Base-by-base conservation (phyloP, 352 stramenopile species). In the Peronospora farinosa region DNA sequence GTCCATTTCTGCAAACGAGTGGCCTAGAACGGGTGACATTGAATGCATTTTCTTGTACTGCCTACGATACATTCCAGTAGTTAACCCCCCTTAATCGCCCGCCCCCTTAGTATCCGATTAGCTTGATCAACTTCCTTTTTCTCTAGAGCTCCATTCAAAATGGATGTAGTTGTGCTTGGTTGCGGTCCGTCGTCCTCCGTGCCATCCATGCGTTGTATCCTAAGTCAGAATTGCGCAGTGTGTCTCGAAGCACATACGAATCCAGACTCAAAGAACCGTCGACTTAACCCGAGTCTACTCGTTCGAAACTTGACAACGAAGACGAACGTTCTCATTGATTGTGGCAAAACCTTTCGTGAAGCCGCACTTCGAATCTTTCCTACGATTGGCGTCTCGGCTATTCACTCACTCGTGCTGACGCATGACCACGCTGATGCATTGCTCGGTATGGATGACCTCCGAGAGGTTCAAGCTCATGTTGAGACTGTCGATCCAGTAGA, bases 271-370 rank as follows among this genome's bases (percentile, higher is more conserved):
- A 84, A 74, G 45, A 93, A 93, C 57, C 80, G 79, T 28, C 80
- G 83, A 16, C 51, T 86, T 30, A 93, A 92, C 40, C 83, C 83
- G 38, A 88, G 76, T 54, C 51, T 93, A 45, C 72, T 93, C 27
- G 69, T 93, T 31, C 78, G 75, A 23, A 69, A 83, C 57, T 43
- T 72, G 10, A 51, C 44, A 7, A 49, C 16, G 2, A 42, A 66
- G 43, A 52, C 49, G 15, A 87, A 89, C 48, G 66, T 94, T 15
- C 75, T 93, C 38, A 77, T 95, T 30, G 85, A 95, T 61, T 91
- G 78, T 56, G 85, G 85, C 48, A 95, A 95, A 54, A 95, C 85
- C 15, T 95, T 95, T 57, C 76, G 81, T n/a, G 76, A 92, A 47
- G 57, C 73, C 7, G 69, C 83, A 35, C 62, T 93, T 36, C 63